A percentile compares a stretch with the other conserved stretches of the same genome.
These are phyloP conservation scores for Anastatica hierochuntica DNA, from an alignment of 345 rosid species.

Conservation along the genomic window DNA sequence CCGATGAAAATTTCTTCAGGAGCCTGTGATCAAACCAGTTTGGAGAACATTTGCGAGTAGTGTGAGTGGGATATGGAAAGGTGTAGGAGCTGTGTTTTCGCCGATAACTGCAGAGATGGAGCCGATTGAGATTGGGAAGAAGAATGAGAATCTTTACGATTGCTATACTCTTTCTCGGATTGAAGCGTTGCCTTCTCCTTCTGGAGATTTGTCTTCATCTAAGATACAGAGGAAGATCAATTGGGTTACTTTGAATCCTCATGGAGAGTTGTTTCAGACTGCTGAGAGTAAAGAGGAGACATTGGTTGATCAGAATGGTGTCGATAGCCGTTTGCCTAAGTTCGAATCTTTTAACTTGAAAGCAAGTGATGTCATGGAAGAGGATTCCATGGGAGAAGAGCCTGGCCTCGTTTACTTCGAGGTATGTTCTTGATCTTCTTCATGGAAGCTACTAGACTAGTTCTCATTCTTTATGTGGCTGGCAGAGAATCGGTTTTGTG, in stretches of 20 bases:
- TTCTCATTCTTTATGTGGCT: background rate
- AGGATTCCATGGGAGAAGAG: slow-evolving; percentile 67
- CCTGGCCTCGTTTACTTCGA: slow-evolving; percentile 81
- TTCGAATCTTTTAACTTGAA: slow-evolving; percentile 55
- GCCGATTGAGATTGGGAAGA: slow-evolving; percentile 67
- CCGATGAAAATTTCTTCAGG: slow-evolving; percentile 29
- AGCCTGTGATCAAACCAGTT: slow-evolving; percentile 73
- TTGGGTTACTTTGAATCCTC: slow-evolving; percentile 89
- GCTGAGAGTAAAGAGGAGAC: slow-evolving; percentile 20
- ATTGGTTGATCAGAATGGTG: too few relatives aligned
- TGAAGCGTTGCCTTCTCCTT: slow-evolving; percentile 33
- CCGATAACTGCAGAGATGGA: slow-evolving; percentile 87
- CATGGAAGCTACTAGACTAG: background rate
- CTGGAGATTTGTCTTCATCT: slow-evolving; percentile 29
- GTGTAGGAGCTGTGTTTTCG: slow-evolving; percentile 85
- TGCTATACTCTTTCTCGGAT: slow-evolving; percentile 59
- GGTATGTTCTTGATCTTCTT: slow-evolving; percentile 30
- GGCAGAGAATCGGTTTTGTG: background rate
- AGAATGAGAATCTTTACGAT: slow-evolving; percentile 59
- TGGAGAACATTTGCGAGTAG: slow-evolving; percentile 91
- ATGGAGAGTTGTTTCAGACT: slow-evolving; percentile 44
- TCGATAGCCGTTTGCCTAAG: slow-evolving; percentile 35
- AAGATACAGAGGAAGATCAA: slow-evolving; percentile 59
- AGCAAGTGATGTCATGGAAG: slow-evolving; percentile 80
- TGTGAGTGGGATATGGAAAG: slow-evolving; percentile 94